A percentile compares a stretch with the other conserved stretches of the same genome.
These are phyloP conservation scores for Plectosphaerella cucumerina DNA, from an alignment of 2,329 filamentous ascomycete species.

Conservation along the genomic window DNA sequence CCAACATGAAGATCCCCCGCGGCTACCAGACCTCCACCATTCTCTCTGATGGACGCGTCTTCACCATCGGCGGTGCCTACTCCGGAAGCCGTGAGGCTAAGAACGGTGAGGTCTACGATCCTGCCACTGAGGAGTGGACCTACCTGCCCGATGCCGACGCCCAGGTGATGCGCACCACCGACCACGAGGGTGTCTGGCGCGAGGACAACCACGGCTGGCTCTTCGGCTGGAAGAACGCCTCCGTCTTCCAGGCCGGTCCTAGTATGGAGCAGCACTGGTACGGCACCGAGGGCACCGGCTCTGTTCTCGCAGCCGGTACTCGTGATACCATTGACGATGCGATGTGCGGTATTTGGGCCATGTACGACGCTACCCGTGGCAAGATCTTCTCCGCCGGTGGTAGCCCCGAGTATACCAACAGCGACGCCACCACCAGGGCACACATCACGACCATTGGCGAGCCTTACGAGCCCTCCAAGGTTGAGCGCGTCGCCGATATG, in stretches of 20 bases:
- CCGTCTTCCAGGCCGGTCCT: slow-evolving; percentile 52
- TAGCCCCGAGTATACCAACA: slow-evolving; percentile 37
- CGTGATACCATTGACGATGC: slow-evolving; percentile 35
- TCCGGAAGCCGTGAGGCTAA: slow-evolving; percentile 45
- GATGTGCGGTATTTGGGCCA: slow-evolving; percentile 53
- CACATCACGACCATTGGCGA: slow-evolving; percentile 44
- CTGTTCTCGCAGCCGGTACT: slow-evolving; percentile 33
- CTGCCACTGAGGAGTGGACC: slow-evolving; percentile 40
- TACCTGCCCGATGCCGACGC: slow-evolving; percentile 36
- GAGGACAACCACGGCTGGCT: slow-evolving; percentile 28
- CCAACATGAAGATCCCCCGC: slow-evolving; percentile 40
- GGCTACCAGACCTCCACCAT: slow-evolving; percentile 50
- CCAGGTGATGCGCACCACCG: slow-evolving; percentile 45
- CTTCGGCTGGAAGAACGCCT: slow-evolving; percentile 39
- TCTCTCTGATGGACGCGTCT: slow-evolving; percentile 48
- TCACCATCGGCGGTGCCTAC: slow-evolving; percentile 53
- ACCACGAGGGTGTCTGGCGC: slow-evolving; percentile 45
- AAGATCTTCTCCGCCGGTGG: slow-evolving; percentile 53
- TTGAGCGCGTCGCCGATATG: slow-evolving; percentile 27
- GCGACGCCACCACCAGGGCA: slow-evolving; percentile 36
- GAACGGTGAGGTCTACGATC: slow-evolving; percentile 52
- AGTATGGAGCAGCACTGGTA: slow-evolving; percentile 53
- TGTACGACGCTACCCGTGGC: slow-evolving; percentile 55
- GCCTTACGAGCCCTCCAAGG: slow-evolving; percentile 15
- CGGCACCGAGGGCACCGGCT: slow-evolving; percentile 36